Base-by-base conservation (phyloP, 345 rosid genomes). In the Eucalyptus caleyi region DNA sequence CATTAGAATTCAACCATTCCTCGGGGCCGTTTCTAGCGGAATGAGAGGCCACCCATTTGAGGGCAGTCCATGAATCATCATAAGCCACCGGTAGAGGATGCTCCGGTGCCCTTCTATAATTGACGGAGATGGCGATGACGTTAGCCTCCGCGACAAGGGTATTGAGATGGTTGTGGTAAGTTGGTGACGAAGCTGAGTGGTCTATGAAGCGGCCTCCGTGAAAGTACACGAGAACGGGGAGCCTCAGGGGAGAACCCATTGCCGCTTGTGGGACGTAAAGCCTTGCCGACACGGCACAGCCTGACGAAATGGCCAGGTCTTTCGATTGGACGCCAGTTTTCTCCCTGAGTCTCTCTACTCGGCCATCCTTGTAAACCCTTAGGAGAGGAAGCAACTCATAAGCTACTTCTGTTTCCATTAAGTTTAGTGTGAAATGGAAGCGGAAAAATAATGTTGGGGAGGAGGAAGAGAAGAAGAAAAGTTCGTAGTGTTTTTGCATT, bases 71-170 rank as follows among this genome's bases (percentile, higher is more conserved):
- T 3, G 93, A 93, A 40, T 94, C 95, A 40, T 93, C 94, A 4
- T 93, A 89, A 8, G 93, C 91, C 10, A 49, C 59, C 2, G 96
- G 96, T 9, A 94, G 12, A 4, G 80, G 91, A 83, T 92, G 87
- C 88, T 94, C 94, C 1, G 96, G 94, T 26, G 94, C 95, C 54
- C 90, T 51, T 47, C 95, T 90, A 49, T 92, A 94, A 77, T 91
- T 90, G 14, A 94, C 86, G 6, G 95, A 91, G 87, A 93, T 89
- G 6, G 83, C 93, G 1, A 92, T 11, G 7, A 86, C 89, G 14
- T 90, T 89, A 16, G 94, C 93, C 45, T 69, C 86, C 12, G 91
- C 53, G 7, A 88, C 92, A 4, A 93, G 65, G 67, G 89, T 24
- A 54, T 77, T 88, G 16, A 92, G 88, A 37, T 87, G 91, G 34